Conservation (phyloP, 2,329 filamentous ascomycete genomes). For the Fusarium coicis region DNA sequence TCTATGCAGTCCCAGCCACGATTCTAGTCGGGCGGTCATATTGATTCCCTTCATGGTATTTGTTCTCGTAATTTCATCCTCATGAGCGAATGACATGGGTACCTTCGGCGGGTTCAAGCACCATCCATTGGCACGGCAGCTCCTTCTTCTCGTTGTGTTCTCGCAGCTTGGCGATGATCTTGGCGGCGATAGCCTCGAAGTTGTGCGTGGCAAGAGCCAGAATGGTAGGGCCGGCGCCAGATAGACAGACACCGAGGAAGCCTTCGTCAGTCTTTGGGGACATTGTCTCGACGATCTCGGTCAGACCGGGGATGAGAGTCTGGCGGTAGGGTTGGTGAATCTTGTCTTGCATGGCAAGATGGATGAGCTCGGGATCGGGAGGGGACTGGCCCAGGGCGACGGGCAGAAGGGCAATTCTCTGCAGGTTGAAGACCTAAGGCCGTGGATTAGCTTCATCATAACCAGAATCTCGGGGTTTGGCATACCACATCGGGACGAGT, state of each 20-base stretch:
- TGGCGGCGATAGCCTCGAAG: constrained; percentile 85
- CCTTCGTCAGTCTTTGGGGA: constrained; percentile 88
- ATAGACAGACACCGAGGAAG: constrained; percentile 92
- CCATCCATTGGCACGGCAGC: constrained; percentile 85
- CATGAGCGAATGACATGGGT: constrained; percentile 57
- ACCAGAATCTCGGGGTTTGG: neutral
- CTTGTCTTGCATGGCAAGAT: constrained; percentile 98
- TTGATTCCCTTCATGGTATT: neutral
- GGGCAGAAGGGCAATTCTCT: constrained; percentile 90
- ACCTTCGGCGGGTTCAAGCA: constrained; percentile 88
- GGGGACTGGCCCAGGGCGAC: constrained; percentile 90
- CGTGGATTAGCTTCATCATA: constrained; percentile 20
- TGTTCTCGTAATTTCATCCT: neutral
- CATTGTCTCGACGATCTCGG: constrained; percentile 90
- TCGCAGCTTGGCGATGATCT: constrained; percentile 80
- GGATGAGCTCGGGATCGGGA: constrained; percentile 92
- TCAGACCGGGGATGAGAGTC: constrained; percentile 88
- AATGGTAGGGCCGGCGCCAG: constrained; percentile 94
- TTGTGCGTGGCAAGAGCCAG: constrained; percentile 90
- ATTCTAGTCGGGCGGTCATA: neutral
- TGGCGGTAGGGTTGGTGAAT: constrained; percentile 97
- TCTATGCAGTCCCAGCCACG: neutral
- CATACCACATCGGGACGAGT: constrained; percentile 82
- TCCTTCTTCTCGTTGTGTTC: constrained; percentile 65
- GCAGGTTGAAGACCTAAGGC: constrained; percentile 87